phyloP scores from a whole-genome alignment of 805 yeast genomes.

The Pichia ethanolica region DNA sequence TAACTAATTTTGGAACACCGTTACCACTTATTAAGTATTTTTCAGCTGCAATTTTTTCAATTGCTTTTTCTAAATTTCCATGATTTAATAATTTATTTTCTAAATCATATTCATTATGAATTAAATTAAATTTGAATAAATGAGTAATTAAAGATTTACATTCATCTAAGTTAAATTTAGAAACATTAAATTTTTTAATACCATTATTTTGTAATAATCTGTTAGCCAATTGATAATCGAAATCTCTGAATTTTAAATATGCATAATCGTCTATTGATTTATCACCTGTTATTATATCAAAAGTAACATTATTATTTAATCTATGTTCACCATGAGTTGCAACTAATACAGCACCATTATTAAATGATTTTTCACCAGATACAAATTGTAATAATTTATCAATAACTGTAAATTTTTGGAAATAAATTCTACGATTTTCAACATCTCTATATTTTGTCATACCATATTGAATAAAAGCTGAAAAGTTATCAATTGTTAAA shows the following conservation, averaged over 20 bases:
- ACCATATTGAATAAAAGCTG: constrained; percentile 49
- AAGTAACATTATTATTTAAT: constrained; percentile 48
- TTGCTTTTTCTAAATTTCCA: constrained; percentile 13
- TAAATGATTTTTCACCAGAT: constrained; percentile 45
- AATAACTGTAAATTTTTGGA: constrained; percentile 58
- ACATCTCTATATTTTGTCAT: constrained; percentile 54
- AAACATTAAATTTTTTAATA: constrained; percentile 30
- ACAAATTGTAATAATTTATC: constrained; percentile 45
- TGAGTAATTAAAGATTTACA: constrained; percentile 35
- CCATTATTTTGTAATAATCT: constrained; percentile 30
- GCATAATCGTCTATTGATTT: constrained; percentile 56
- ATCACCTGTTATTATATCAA: constrained; percentile 44
- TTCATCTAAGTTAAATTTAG: constrained; percentile 39
- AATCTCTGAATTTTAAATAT: constrained; percentile 42
- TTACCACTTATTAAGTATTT: constrained; percentile 53
- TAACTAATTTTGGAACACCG: constrained; percentile 54
- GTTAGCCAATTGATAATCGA: constrained; percentile 50
- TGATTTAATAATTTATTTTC: constrained; percentile 13
- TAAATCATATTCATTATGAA: constrained; percentile 30
- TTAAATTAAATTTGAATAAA: constrained; percentile 34
- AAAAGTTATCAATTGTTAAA: constrained; percentile 68
- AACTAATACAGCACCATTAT: constrained; percentile 56
- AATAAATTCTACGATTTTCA: constrained; percentile 47
- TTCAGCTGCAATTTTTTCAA: constrained; percentile 35
- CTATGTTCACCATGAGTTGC: constrained; percentile 53